A percentile compares a stretch with the other conserved stretches of the same genome.
Evolutionary conservation across 164 flowering plant species (phyloP).

Genomic region (Hamamelis virginiana): DNA sequence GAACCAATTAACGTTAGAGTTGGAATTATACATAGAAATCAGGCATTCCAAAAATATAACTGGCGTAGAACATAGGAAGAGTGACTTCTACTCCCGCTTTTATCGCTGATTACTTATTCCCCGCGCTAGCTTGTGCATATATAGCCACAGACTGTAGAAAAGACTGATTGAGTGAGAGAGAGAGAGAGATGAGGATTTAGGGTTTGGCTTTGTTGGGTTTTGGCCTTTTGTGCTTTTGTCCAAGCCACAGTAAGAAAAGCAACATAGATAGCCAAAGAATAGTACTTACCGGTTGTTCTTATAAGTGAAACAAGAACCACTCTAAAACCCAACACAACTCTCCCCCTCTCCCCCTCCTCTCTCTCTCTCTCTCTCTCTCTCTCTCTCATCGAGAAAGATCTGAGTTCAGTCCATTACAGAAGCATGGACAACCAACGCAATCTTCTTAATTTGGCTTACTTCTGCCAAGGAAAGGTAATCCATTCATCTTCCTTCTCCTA

Average conservation of each 20-base stretch:
- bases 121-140: not conserved
- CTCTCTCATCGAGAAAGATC: not conserved
- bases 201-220: constrained; percentile 17
- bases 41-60: not conserved
- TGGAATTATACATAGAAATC: too few relatives aligned
- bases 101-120: constrained; percentile 18
- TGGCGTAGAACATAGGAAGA: not conserved
- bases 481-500: not conserved
- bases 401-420: not conserved
- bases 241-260: constrained; percentile 10
- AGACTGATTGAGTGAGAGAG: constrained; percentile 4
- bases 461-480: constrained; percentile 71
- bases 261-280: constrained; percentile 5
- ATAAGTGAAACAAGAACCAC: constrained; percentile 24
- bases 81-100: constrained; percentile 26
- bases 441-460: constrained; percentile 53
- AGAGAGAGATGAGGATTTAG: constrained; percentile 1
- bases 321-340: constrained; percentile 18
- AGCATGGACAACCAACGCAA: constrained; percentile 50
- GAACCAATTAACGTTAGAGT: too few relatives aligned
- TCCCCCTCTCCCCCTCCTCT: not conserved
- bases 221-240: constrained; percentile 32
- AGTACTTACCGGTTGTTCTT: constrained; percentile 7
- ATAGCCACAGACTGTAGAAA: not conserved
- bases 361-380: constrained; percentile 9